Base-by-base conservation (phyloP, 2,329 filamentous ascomycete species). In the Beauveria australis region DNA sequence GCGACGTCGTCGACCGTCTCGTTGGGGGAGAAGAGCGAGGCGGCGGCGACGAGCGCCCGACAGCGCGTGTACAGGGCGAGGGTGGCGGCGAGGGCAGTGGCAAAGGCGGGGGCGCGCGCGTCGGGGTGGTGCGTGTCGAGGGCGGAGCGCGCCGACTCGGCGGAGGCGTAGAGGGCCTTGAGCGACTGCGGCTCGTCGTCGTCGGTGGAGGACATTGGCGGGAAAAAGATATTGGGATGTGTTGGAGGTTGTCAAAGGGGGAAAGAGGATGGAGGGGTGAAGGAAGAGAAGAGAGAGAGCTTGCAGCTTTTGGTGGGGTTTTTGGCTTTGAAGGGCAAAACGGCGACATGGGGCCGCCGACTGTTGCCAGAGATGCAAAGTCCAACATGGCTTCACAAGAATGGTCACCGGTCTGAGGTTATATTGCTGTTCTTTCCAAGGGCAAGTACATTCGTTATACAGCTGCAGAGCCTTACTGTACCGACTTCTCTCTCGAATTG, bases 11-110 rank as follows among this genome's bases (percentile, higher is more conserved):
- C 94, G 44, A 93, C 75, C 1, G 84, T 82, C 74, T 99, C 94
- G 74, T 99, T 99, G 41, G 86, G 81, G 66, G 91, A 96, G 81
- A 97, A 97, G 58, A 99, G 79, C 0, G 89, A 88, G 28, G 94
- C 79, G 62, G 85, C 81, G 65, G 84, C 79, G 64, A 90, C 84
- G 60, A 89, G 83, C 62, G 83, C 78, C 62, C 88, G 79, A 72
- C 89, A 92, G 72, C 89, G 80, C 68, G 89, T 80, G 75, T 96
- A 93, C 58, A 85, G 82, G 64, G 82, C 75, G 66, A 96, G 84
- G 46, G 89, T 84, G 44, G 79, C 75, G 62, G 79, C 78, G 66
- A 96, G 81, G 67, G 85, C 85, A 65, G 87, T 81, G 70, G 85
- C 84, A 75, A 88, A 93, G 60, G 78, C 73, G 40, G 85, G 77